Base-by-base conservation (phyloP, 257 asterid genomes). In the Rhazya stricta region DNA sequence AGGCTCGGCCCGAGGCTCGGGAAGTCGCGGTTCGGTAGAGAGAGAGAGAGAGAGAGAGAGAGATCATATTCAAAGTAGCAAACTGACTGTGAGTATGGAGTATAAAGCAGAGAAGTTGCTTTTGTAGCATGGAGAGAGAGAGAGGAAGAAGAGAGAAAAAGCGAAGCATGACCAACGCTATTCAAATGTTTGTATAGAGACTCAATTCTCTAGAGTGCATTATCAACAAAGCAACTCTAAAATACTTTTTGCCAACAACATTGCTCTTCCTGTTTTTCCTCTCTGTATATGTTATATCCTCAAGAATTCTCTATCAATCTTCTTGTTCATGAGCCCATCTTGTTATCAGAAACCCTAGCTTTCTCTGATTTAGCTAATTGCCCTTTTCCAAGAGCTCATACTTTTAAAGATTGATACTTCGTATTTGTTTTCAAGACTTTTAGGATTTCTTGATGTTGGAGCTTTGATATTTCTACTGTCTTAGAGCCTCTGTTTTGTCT, bases 1-100 rank as follows among this genome's bases (percentile, higher is more conserved):
- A 89, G 94, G 91, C 58, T 78, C 79, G 96, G 97, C 81, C 62
- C 30, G 76, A 85, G 91, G 94, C 1, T 77, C 71, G 88, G 82
- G 37, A 37, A 62, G 82, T 75, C 69, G 86, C 79, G 84, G 80
- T 43, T 39, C 76, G 74, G 67, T 16, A 4, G 5, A 75, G 48
- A 69, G 65, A 71, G 60, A 53, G 0, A 69, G 13, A 23, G 29
- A 7, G 27, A 10, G 13, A 37, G 73, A 15, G 63, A 29, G 48
- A 25, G 45, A 45, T 63, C 69, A 12, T 34, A 66, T 66, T 66
- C 61, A 30, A 19, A 29, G 60, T 27, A 70, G 58, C 51, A 43
- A 68, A 48, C 58, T 70, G 74, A 27, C 61, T 29, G 43, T 9
- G 75, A 43, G 34, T 27, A 32, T 30, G 5, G 37, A 76, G 30